Conservation (phyloP, 495 filamentous ascomycete genomes). For the Podospora pseudoanserina region DNA sequence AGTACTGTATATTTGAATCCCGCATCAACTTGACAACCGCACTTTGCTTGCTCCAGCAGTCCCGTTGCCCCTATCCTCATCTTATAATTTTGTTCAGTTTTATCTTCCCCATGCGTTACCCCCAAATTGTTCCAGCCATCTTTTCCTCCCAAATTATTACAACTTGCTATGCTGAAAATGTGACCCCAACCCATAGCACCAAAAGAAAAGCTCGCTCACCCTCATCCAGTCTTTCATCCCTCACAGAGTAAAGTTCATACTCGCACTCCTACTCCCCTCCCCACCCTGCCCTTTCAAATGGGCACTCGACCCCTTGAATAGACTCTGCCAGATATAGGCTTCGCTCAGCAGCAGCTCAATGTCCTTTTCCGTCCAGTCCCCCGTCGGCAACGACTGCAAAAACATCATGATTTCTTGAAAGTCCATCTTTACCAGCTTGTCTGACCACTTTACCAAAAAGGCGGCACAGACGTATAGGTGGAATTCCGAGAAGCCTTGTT, state of each 20-base stretch:
- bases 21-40: not conserved
- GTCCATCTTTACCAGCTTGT: slow-evolving; percentile 93
- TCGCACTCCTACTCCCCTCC: slow-evolving; percentile 29
- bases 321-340: slow-evolving; percentile 91
- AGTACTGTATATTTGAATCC: not conserved
- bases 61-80: not conserved
- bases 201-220: not conserved
- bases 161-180: not conserved
- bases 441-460: slow-evolving; percentile 98
- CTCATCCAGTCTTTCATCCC: not conserved
- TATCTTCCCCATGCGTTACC: not conserved
- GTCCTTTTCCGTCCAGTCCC: slow-evolving; percentile 94
- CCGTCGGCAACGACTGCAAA: slow-evolving; percentile 89
- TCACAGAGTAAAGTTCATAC: slow-evolving; percentile 44
- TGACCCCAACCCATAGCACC: not conserved
- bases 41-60: not conserved
- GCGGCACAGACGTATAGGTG: slow-evolving; percentile 98
- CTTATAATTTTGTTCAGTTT: not conserved
- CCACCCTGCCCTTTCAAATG: slow-evolving; percentile 60
- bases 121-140: not conserved
- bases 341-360: slow-evolving; percentile 94
- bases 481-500: slow-evolving; percentile 96
- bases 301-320: slow-evolving; percentile 83
- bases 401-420: slow-evolving; percentile 99
- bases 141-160: not conserved